Conservation (phyloP, 352 stramenopile genomes). For the Phytophthora cactorum region DNA sequence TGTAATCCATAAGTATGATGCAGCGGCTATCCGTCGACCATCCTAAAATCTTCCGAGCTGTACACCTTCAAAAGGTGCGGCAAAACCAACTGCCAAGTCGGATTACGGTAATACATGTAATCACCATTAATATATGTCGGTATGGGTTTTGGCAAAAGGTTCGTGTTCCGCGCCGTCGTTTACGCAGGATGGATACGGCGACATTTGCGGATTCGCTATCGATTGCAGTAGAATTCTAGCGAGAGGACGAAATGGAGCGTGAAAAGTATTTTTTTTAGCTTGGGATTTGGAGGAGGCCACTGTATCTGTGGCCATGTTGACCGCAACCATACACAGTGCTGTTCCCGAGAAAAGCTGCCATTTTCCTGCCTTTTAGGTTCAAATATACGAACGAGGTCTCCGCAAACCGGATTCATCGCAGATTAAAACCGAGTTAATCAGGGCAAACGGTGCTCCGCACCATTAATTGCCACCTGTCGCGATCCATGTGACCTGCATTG, state of each 20-base stretch:
- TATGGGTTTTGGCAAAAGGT: too few relatives aligned
- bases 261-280: slow-evolving; percentile 4
- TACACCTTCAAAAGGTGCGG: background rate
- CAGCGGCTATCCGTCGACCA: slow-evolving; percentile 6
- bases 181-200: slow-evolving; percentile 1
- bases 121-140: too few relatives aligned
- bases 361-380: slow-evolving; percentile 20
- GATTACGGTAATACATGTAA: background rate
- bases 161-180: background rate
- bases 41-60: slow-evolving; percentile 5
- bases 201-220: slow-evolving; percentile 5
- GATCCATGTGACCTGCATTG: slow-evolving; percentile 22
- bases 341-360: slow-evolving; percentile 3
- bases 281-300: slow-evolving; percentile 21
- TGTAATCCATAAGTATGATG: background rate
- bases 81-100: slow-evolving; percentile 2
- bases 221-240: slow-evolving; percentile 20
- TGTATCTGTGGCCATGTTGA: slow-evolving; percentile 7
- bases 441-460: slow-evolving; percentile 2
- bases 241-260: slow-evolving; percentile 21
- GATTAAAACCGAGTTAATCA: slow-evolving; percentile 22
- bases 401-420: background rate
- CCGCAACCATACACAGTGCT: background rate
- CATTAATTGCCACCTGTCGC: slow-evolving; percentile 6
- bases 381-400: background rate